These are phyloP conservation scores for Serendipita vermifera DNA, from an alignment of 768 basidiomycete genomes.

Conservation along the genomic window DNA sequence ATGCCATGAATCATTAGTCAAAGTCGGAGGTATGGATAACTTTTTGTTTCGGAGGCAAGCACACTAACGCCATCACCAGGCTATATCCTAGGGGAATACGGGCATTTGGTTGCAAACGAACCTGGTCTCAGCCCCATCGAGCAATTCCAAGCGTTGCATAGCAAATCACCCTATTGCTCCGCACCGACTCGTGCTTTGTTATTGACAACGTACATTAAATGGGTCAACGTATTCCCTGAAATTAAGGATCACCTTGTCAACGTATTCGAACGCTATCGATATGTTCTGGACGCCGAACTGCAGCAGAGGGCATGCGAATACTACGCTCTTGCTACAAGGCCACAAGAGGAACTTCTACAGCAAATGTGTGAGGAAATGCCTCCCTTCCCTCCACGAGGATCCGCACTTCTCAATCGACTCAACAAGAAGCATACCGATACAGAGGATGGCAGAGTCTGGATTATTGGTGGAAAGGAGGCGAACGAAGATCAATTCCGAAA, in stretches of 20 bases:
- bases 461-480: constrained; percentile 87
- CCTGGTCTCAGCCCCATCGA: constrained; percentile 85
- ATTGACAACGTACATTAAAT: constrained; percentile 96
- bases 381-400: constrained; percentile 90
- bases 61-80: constrained; percentile 32
- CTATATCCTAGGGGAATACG: constrained; percentile 96
- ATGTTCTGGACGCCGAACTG: constrained; percentile 90
- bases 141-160: constrained; percentile 84
- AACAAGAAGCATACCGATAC: constrained; percentile 84
- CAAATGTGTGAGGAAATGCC: constrained; percentile 99
- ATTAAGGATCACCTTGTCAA: constrained; percentile 88
- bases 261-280: constrained; percentile 95
- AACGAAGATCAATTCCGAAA: constrained; percentile 64
- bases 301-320: constrained; percentile 99
- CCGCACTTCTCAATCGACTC: constrained; percentile 72
- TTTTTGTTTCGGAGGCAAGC: neutral
- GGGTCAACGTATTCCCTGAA: constrained; percentile 99
- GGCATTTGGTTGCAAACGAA: constrained; percentile 94
- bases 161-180: constrained; percentile 89
- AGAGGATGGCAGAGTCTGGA: constrained; percentile 93
- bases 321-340: constrained; percentile 67
- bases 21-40: constrained; percentile 66
- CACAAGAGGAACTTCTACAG: constrained; percentile 83
- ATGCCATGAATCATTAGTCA: constrained; percentile 86
- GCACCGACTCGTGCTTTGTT: constrained; percentile 85